Base-by-base conservation (phyloP, 2,329 filamentous ascomycete species). In the Colletotrichum costaricense region DNA sequence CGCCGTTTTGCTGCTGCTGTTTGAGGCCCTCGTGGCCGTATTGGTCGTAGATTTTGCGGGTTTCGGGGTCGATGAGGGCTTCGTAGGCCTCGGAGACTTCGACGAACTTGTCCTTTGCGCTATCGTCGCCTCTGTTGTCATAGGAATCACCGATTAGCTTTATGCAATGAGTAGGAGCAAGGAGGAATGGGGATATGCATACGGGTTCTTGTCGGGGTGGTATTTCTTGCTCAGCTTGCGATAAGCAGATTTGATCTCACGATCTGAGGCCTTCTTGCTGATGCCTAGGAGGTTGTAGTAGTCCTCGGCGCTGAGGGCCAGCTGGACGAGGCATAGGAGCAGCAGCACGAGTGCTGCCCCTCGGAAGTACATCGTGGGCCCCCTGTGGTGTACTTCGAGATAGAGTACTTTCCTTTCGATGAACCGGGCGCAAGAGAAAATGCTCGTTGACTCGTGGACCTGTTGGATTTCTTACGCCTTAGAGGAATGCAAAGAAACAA, bases 181-280 rank as follows among this genome's bases (percentile, higher is more conserved):
- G 33, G 33, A 35, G 33, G 33, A 59, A n/a, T 22, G 3, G 54
- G 38, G 26, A 67, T 1, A 42, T 30, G 62, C 93, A 79, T 89
- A 97, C 93, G 96, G 95, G 79, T 98, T 98, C 89, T 99, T 99
- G 84, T 99, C 97, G 4, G 97, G 97, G 81, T 99, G 97, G 82
- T 90, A 98, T 82, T 97, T 97, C 84, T 98, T 98, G 86, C 94
- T 97, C 12, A 99, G 88, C 73, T 91, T 92, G 73, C 95, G 91
- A 84, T 99, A 99, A 26, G 97, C 95, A 58, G 94, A 93, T 84
- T 99, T 99, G 81, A 99, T 93, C 79, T 98, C 93, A 79, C 92
- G 92, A 67, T 98, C 95, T 59, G 91, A 92, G 19, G 96, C 96
- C 73, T 92, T 88, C 79, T 91, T 95, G 79, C 93, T 90, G 75